These are phyloP conservation scores for Septoria linicola DNA, from an alignment of 2,329 filamentous ascomycete genomes.

Conservation along the genomic window DNA sequence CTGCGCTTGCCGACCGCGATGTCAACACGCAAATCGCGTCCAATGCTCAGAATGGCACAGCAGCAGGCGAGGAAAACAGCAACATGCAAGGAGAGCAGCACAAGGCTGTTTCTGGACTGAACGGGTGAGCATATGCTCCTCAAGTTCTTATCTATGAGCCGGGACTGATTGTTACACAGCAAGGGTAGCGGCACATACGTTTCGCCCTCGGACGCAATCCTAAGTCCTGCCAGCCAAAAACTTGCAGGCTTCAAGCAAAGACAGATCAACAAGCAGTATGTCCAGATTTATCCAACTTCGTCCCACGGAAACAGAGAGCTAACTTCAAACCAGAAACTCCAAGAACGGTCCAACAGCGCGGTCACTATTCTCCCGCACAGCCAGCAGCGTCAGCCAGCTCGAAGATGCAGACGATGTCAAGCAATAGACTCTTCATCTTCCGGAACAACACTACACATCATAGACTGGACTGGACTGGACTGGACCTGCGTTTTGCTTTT, in stretches of 20 bases:
- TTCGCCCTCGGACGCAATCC: conserved; percentile 84
- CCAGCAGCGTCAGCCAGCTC: conserved; percentile 22
- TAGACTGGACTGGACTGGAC: conserved; percentile 1
- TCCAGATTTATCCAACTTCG: too few species aligned
- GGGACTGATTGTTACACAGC: conserved; percentile 15
- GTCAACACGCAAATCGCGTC: conserved; percentile 28
- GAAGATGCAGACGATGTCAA: conserved; percentile 26
- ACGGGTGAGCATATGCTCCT: conserved; percentile 11
- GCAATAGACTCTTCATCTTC: conserved; percentile 1
- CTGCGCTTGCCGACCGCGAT: conserved; percentile 30
- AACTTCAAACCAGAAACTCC: conserved; percentile 1
- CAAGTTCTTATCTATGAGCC: background rate
- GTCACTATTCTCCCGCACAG: conserved; percentile 28
- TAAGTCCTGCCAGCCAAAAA: conserved; percentile 83
- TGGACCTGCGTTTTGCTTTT: background rate
- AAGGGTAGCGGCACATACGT: conserved; percentile 58
- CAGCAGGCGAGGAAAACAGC: conserved; percentile 23
- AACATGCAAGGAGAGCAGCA: conserved; percentile 27
- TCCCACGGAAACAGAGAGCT: too few species aligned
- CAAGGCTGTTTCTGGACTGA: conserved; percentile 20
- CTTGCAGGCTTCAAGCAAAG: conserved; percentile 77
- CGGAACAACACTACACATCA: background rate
- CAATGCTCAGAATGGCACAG: conserved; percentile 9
- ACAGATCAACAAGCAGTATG: conserved; percentile 65
- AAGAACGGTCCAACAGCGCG: conserved; percentile 27